Evolutionary conservation across 805 yeast species (phyloP).

Genomic region (Cyberlindnera xishuangbannaensis): DNA sequence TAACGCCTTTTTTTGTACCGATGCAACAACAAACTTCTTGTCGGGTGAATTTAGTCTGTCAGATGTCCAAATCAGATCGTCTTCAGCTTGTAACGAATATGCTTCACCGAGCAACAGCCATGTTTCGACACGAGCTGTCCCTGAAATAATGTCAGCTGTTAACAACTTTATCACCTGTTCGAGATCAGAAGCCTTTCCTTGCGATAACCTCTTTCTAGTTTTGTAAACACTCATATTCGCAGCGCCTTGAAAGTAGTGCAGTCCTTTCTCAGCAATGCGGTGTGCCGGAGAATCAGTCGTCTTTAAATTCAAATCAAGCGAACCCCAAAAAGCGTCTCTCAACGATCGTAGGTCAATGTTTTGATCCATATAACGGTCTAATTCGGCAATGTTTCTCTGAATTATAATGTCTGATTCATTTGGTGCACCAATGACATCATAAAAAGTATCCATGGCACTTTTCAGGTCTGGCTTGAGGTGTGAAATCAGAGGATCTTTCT

Average conservation of each 20-base stretch:
- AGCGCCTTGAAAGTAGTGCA: constrained; percentile 66
- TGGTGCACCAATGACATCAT: constrained; percentile 68
- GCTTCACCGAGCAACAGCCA: constrained; percentile 86
- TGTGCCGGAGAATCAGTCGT: constrained; percentile 29
- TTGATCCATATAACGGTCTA: constrained; percentile 45
- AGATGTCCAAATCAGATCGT: constrained; percentile 87
- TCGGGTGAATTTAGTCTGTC: constrained; percentile 68
- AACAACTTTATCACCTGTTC: constrained; percentile 67
- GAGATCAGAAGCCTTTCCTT: constrained; percentile 76
- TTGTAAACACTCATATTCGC: constrained; percentile 61
- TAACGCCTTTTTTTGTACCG: constrained; percentile 61
- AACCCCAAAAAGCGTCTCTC: constrained; percentile 48
- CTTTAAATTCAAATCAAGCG: constrained; percentile 26
- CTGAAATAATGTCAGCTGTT: constrained; percentile 59
- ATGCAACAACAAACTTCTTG: constrained; percentile 53
- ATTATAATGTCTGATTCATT: constrained; percentile 35
- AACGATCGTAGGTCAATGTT: constrained; percentile 40
- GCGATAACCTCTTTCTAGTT: constrained; percentile 67
- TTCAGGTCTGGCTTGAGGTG: constrained; percentile 69
- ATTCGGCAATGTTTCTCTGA: constrained; percentile 37
- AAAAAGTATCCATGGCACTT: constrained; percentile 61
- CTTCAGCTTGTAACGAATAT: constrained; percentile 74
- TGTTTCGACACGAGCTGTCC: constrained; percentile 67
- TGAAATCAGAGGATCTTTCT: constrained; percentile 52
- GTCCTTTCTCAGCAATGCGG: constrained; percentile 43